These are phyloP conservation scores for Aspergillus oerlinghausenensis DNA, from an alignment of 2,329 filamentous ascomycete genomes.

Conservation along the genomic window DNA sequence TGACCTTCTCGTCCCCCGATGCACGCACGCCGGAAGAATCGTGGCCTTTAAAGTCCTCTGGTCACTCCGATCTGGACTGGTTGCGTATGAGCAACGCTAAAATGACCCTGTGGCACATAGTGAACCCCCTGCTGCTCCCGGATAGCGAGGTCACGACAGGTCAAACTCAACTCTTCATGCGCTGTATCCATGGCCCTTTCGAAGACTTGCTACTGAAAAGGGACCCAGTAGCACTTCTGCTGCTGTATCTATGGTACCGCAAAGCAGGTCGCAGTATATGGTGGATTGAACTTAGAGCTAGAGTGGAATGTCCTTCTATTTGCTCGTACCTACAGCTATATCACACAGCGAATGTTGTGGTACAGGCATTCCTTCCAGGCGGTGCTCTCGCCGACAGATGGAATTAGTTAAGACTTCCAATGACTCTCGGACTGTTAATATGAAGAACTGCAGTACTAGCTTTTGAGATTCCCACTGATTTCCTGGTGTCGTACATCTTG, in stretches of 20 bases:
- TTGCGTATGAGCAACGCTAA: conserved; percentile 55
- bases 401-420: background rate
- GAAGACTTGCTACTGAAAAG: conserved; percentile 26
- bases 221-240: conserved; percentile 37
- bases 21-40: conserved; percentile 40
- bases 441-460: too few relatives aligned
- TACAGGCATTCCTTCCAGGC: conserved; percentile 32
- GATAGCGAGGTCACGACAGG: conserved; percentile 23
- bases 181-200: conserved; percentile 32
- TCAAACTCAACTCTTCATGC: conserved; percentile 31
- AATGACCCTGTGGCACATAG: conserved; percentile 49
- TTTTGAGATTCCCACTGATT: too few relatives aligned
- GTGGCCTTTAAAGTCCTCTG: conserved; percentile 52
- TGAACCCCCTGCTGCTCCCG: conserved; percentile 39
- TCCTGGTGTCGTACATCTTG: too few relatives aligned
- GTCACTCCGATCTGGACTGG: conserved; percentile 52
- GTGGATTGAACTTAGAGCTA: conserved; percentile 43
- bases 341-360: conserved; percentile 19
- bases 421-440: too few relatives aligned
- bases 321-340: conserved; percentile 32
- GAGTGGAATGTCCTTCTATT: conserved; percentile 43
- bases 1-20: conserved; percentile 41
- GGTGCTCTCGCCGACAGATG: conserved; percentile 13
- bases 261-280: conserved; percentile 40
- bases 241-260: conserved; percentile 43